Evolutionary conservation across 495 filamentous ascomycete species (phyloP).

Genomic region (Schizothecium vesticola): DNA sequence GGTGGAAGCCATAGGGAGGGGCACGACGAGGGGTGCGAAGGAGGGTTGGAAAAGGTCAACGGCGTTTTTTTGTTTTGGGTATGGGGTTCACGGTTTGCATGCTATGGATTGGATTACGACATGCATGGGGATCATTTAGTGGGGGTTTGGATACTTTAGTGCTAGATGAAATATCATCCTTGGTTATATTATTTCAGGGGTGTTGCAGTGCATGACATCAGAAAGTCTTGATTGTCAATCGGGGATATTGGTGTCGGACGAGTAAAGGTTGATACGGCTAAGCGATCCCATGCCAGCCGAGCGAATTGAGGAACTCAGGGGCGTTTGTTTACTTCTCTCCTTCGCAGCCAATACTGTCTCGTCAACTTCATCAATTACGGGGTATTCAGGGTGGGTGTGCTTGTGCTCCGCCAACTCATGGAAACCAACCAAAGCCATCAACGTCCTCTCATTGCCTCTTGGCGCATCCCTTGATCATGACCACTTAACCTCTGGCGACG

Average conservation of each 20-base stretch:
- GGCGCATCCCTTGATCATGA: background rate
- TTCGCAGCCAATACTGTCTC: background rate
- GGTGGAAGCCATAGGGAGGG: slow-evolving; percentile 47
- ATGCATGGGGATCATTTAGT: background rate
- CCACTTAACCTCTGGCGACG: background rate
- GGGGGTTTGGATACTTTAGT: background rate
- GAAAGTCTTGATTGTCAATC: no score
- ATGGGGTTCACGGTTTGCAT: background rate
- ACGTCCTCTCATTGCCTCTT: background rate
- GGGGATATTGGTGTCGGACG: no score
- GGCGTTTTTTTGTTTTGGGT: slow-evolving; percentile 1
- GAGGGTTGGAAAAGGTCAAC: background rate
- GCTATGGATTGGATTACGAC: background rate
- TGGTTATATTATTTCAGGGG: background rate
- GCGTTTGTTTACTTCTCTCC: background rate
- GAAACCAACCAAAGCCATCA: background rate
- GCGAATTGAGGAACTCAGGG: background rate
- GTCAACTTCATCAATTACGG: background rate
- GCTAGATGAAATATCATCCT: background rate
- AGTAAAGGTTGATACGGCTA: background rate
- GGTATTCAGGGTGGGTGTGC: background rate
- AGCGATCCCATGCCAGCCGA: background rate
- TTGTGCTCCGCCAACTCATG: background rate
- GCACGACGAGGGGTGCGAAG: background rate
- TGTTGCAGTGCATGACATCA: no score